Conservation (phyloP, 2,329 filamentous ascomycete species). For the Graphiopsis chlorocephala region DNA sequence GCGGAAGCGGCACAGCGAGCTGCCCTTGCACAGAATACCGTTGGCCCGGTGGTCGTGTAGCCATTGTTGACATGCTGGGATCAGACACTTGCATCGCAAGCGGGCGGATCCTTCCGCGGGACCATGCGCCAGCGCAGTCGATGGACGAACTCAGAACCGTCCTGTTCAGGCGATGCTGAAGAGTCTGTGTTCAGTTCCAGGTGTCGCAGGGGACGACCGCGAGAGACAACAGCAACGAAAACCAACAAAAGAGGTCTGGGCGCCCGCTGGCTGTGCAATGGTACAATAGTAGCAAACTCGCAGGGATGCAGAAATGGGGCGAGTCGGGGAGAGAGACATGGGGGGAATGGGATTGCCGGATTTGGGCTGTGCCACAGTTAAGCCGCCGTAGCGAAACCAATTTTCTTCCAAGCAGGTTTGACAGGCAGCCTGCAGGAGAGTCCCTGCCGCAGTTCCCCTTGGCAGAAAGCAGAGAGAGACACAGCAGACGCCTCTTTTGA, state of each 20-base stretch:
- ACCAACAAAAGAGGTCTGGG: not conserved
- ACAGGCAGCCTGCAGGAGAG: not conserved
- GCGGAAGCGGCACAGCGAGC: constrained; percentile 1
- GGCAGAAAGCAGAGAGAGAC: not conserved
- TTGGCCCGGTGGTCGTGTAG: not conserved
- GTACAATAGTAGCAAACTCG: not conserved
- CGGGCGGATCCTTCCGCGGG: not conserved
- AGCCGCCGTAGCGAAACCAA: not conserved
- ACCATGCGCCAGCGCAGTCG: not conserved
- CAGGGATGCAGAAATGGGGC: not conserved
- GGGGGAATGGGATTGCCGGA: not conserved
- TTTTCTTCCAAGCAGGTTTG: not conserved
- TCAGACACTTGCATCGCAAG: not conserved
- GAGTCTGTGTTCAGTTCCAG: not conserved
- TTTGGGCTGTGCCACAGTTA: constrained; percentile 6
- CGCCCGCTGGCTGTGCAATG: not conserved
- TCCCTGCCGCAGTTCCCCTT: constrained; percentile 11
- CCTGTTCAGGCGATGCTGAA: not conserved
- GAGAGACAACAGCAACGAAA: not conserved
- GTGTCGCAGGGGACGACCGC: not conserved
- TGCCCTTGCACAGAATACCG: not conserved
- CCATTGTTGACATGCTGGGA: not conserved
- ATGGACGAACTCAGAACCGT: not conserved
- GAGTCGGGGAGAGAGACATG: not conserved
- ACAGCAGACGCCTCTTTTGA: constrained; percentile 9